Percentiles rank a stretch among this genome's conserved stretches.
Evolutionary conservation across 2,329 filamentous ascomycete species (phyloP).

Genomic region (Xylariaceae sp.): DNA sequence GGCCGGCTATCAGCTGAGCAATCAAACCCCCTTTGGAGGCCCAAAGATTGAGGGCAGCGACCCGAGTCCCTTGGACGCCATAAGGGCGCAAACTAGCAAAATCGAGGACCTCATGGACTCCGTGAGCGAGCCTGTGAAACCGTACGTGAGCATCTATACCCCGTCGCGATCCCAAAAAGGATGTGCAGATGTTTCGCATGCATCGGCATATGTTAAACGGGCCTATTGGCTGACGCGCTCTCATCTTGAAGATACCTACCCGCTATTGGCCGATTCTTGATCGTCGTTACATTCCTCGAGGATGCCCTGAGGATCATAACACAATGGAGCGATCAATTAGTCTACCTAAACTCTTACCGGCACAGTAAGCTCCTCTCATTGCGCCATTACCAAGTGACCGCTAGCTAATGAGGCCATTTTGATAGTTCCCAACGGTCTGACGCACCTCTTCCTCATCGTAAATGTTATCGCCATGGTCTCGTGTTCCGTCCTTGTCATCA

Average conservation of each 20-base stretch:
- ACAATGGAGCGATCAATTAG: constrained; percentile 94
- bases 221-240: constrained; percentile 33
- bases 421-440: constrained; percentile 84
- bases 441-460: constrained; percentile 87
- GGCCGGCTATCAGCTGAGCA: constrained; percentile 83
- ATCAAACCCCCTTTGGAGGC: constrained; percentile 74
- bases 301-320: constrained; percentile 95
- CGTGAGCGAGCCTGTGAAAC: constrained; percentile 88
- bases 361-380: constrained; percentile 69
- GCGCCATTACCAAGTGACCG: background rate
- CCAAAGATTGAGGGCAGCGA: constrained; percentile 68
- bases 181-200: constrained; percentile 4
- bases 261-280: constrained; percentile 94
- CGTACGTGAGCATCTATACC: constrained; percentile 65
- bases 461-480: constrained; percentile 89
- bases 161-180: background rate
- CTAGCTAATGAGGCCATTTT: constrained; percentile 32
- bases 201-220: background rate
- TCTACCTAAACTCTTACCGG: constrained; percentile 91
- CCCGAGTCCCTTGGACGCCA: constrained; percentile 81
- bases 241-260: constrained; percentile 76
- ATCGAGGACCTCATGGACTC: constrained; percentile 94
- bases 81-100: constrained; percentile 96
- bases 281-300: constrained; percentile 97
- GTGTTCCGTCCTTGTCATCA: constrained; percentile 87